Conservation (phyloP, 1,284 basidiomycete species). For the Gomphus bonarii region DNA sequence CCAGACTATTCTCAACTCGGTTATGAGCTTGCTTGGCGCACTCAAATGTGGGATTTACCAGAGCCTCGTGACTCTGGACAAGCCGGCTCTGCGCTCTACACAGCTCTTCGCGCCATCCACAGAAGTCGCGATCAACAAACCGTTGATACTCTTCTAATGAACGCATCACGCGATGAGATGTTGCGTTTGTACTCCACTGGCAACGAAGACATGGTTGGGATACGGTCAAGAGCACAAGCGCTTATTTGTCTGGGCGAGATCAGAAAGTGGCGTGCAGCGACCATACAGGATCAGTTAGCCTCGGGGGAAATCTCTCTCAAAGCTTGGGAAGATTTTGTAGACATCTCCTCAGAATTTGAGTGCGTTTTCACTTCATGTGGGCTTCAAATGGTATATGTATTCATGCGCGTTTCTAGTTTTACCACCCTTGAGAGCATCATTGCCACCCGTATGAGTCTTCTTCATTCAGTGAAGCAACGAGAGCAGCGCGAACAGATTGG, state of each 20-base stretch:
- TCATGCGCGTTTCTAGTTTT: conserved; percentile 43
- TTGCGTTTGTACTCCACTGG: conserved; percentile 54
- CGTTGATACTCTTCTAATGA: conserved; percentile 39
- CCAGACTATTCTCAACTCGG: conserved; percentile 40
- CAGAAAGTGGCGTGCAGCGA: conserved; percentile 38
- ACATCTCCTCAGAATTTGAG: conserved; percentile 53
- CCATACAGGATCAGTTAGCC: conserved; percentile 28
- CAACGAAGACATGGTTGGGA: conserved; percentile 68
- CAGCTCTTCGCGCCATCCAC: conserved; percentile 68
- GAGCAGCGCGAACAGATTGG: conserved; percentile 69
- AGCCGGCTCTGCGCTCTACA: conserved; percentile 60
- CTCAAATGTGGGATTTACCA: conserved; percentile 88
- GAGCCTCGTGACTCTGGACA: conserved; percentile 35
- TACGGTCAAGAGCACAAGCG: conserved; percentile 53
- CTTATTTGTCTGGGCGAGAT: conserved; percentile 76
- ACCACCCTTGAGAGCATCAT: conserved; percentile 66
- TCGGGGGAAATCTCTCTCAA: conserved; percentile 25
- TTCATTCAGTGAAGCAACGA: conserved; percentile 56
- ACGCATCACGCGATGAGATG: conserved; percentile 51
- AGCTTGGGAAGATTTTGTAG: conserved; percentile 33
- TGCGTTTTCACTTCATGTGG: conserved; percentile 28
- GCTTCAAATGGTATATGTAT: conserved; percentile 10
- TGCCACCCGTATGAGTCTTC: conserved; percentile 75
- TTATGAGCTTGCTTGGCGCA: conserved; percentile 82
- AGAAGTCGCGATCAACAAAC: conserved; percentile 50